Base-by-base conservation (phyloP, 495 filamentous ascomycete species). In the Trichoderma parareesei region DNA sequence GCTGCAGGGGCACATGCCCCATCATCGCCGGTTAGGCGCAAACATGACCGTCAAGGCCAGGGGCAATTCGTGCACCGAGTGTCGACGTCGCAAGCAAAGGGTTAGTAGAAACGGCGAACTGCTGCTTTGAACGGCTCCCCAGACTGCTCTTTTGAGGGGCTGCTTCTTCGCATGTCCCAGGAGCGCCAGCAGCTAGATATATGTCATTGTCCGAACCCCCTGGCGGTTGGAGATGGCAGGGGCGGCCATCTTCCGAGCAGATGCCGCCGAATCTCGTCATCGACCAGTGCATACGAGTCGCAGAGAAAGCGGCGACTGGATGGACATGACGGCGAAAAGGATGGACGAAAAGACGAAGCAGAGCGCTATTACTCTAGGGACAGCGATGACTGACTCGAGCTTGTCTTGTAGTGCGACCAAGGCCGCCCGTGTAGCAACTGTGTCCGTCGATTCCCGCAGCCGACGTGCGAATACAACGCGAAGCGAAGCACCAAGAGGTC, bases 381-480 rank as follows among this genome's bases (percentile, higher is more conserved):
- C 18, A 49, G n/a, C 18, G 14, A 38, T 60, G 14, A 38, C 41
- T 43, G 38, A 41, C 41, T 61, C 41, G 38, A 14, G 14, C 18
- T 14, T 61, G 35, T 18, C 35, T 41, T 40, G 33, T 48, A 77
- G 75, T 77, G 75, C 63, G 74, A 75, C 63, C 75, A 77, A 65
- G 73, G 71, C 20, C 72, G 72, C 33, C 75, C 75, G 43, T 77
- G 75, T 67, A 73, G 69, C 67, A 77, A 77, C 64, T 77, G 75
- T 44, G 71, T 70, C 20, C 69, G 75, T 40, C 65, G 75, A 35
- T 77, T 76, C 53, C 75, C 75, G 1, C 75, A 71, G 60, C 75
- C 75, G 4, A 44, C 65, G 3, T 77, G 75, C 67, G 74, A 77
- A 66, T 77, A 77, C 66, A 72, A 66, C 59, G 60, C 65, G 4